Conservation (phyloP, 805 yeast species). For the Ogataea henricii region DNA sequence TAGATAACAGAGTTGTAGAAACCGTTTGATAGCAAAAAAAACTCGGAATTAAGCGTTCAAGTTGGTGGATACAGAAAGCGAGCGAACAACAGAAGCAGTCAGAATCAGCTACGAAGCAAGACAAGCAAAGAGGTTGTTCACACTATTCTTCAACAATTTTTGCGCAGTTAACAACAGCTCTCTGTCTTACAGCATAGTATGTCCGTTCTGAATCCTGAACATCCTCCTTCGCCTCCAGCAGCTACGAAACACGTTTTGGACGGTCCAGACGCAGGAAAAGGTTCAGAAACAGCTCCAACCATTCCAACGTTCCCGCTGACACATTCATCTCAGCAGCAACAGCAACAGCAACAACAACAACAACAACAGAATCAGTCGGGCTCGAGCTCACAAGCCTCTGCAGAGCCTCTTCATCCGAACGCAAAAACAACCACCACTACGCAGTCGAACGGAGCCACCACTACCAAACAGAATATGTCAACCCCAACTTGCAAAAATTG, state of each 20-base stretch:
- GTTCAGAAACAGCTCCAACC: neutral
- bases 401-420: conserved; percentile 51
- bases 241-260: conserved; percentile 6
- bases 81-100: neutral
- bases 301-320: conserved; percentile 6
- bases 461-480: conserved; percentile 62
- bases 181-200: conserved; percentile 1
- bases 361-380: neutral
- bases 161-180: conserved; percentile 1
- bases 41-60: neutral
- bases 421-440: conserved; percentile 60
- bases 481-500: conserved; percentile 86
- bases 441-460: conserved; percentile 61
- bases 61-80: conserved; percentile 4
- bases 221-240: conserved; percentile 6
- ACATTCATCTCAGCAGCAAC: neutral
- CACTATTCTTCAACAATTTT: neutral
- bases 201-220: conserved; percentile 3
- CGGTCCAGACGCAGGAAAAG: neutral
- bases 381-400: conserved; percentile 9
- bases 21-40: conserved; percentile 5
- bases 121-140: neutral
- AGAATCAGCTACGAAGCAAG: neutral
- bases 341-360: too few relatives aligned
- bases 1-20: conserved; percentile 5